Evolutionary conservation across 169 alveolate genomes (phyloP), one percentile per base, ranked within the genome.

Genomic region (Cyclospora cayetanensis): DNA sequence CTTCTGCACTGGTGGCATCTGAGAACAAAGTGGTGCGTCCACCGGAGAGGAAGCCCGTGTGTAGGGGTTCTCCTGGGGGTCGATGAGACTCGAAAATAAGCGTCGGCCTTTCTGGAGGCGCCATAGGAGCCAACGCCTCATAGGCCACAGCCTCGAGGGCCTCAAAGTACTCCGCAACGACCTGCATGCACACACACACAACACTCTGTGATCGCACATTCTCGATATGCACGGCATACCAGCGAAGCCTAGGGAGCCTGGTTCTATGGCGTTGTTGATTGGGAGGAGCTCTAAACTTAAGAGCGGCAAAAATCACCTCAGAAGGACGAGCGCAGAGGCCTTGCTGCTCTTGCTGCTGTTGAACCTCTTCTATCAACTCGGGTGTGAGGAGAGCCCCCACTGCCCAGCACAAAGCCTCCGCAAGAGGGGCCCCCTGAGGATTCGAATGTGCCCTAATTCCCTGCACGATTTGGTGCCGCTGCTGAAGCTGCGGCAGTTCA

Each of bases 391-490:
- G 80, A n/a, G 80, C 50, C 46, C 52, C 80, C 50, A 68, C 46
- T 9, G 31, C 80, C 80, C 80, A 68, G n/a, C 80, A 68, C 0
- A 68, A 46, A 9, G 80, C 50, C n/a, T 68, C 80, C 0, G 80
- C 80, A 0, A 68, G 80, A 46, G 80, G 52, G 46, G 80, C 50
- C 46, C 80, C 80, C 50, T 68, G 46, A 46, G 80, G 80, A 9
- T 20, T 68, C 46, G 31, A 25, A 27, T 68, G 50, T 4, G 46
- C 43, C 2, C 43, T 4, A 1, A 68, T 68, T 1, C 52, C 80
- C n/a, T 4, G 7, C 27, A 68, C 7, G 5, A 68, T 68, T 34
- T 68, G 80, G 12, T 68, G 18, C 80, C 35, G 80, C 29, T 68
- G 80, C 31, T 68, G 50, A 29, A 68, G 41, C 76, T 65, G 76